Evolutionary conservation across 805 yeast genomes (phyloP), one percentile per base, ranked within the genome.

Genomic region (Ogataea allantospora): DNA sequence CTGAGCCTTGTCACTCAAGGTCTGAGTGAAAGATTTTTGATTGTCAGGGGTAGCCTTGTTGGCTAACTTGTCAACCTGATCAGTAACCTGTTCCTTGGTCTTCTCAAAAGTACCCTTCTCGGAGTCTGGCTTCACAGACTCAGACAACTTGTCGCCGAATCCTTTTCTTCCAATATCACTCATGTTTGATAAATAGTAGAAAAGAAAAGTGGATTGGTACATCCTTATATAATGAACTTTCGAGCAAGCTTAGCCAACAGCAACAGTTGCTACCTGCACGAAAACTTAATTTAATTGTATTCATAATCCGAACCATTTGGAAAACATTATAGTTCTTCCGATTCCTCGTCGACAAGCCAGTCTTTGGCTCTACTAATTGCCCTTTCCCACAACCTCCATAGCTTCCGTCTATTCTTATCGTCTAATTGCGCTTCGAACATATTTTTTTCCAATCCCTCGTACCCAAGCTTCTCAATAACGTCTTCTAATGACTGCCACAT

Each of bases 311-410:
- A 21, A n/a, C 23, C 23, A 21, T n/a, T 9, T n/a, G 9, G n/a
- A 14, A 13, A 21, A 26, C 24, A 10, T 16, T 16, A 12, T 18
- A 33, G 8, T 20, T 37, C 45, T 6, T 39, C 41, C 5, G 31
- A 30, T 16, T 43, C 50, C 14, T 33, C 47, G 6, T 45, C 47
- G 9, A 54, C 56, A 43, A 84, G 67, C 98, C 98, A 89, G 30
- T 88, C 89, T 45, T 66, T 73, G 20, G 95, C 83, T 53, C 95
- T 74, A 53, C 77, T 80, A 14, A 89, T 78, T 2, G 95, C 98
- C 30, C 76, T 73, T 56, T 85, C 86, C 98, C 98, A 89, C 48
- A 81, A 66, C 34, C 66, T 67, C 85, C 91, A 84, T 50, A 64
- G 64, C 48, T 66, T 71, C 41, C 79, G 70, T 53, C 95, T 73